These are phyloP conservation scores for Fragaria iinumae DNA, from an alignment of 306 rosid genomes.

Conservation along the genomic window DNA sequence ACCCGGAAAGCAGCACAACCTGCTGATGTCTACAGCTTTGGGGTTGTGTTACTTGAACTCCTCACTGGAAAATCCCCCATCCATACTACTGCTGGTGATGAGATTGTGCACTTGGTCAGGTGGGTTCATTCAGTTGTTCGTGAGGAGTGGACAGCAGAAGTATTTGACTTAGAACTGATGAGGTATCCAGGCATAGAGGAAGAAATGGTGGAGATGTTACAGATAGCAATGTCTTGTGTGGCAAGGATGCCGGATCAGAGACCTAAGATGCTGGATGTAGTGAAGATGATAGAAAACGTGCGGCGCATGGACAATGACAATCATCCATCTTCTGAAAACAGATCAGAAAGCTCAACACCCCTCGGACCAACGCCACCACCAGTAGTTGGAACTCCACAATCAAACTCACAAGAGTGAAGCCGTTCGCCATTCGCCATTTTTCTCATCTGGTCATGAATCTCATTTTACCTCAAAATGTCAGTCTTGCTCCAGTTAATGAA, in stretches of 20 bases:
- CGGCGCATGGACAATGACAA: constrained; percentile 48
- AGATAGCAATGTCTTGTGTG: constrained; percentile 84
- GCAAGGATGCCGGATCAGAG: constrained; percentile 80
- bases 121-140: constrained; percentile 98
- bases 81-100: constrained; percentile 76
- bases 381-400: constrained; percentile 22
- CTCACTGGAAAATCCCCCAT: constrained; percentile 92
- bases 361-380: constrained; percentile 6
- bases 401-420: constrained; percentile 11
- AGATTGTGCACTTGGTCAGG: constrained; percentile 83
- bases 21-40: constrained; percentile 83
- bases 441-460: constrained; percentile 27
- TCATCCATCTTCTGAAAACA: constrained; percentile 42
- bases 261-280: constrained; percentile 64
- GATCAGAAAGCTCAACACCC: constrained; percentile 47
- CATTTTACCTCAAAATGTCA: constrained; percentile 34
- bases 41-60: constrained; percentile 82
- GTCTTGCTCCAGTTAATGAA: constrained; percentile 34
- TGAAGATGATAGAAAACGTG: constrained; percentile 71
- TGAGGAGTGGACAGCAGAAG: constrained; percentile 98
- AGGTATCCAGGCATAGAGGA: constrained; percentile 87
- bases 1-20: constrained; percentile 76
- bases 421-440: not conserved
- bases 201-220: constrained; percentile 95
- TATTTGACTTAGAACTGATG: constrained; percentile 81